Conservation (phyloP, 164 flowering plant species). For the Stephania yunnanensis region DNA sequence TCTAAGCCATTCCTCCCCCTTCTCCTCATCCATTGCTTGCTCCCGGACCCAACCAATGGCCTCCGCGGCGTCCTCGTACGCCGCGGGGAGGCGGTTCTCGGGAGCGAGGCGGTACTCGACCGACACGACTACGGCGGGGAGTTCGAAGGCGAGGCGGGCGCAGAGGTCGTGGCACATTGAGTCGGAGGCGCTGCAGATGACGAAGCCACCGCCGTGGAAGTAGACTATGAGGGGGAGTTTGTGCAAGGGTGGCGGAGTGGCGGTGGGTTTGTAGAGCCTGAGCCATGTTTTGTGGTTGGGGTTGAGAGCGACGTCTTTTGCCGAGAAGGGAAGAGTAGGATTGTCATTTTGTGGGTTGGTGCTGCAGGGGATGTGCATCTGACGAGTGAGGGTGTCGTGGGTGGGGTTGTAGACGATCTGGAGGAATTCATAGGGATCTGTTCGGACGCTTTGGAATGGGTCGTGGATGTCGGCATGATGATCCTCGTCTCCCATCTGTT, state of each 20-base stretch:
- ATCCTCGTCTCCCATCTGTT: no score
- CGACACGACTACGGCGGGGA: constrained; percentile 29
- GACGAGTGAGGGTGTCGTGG: constrained; percentile 15
- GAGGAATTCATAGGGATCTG: constrained; percentile 8
- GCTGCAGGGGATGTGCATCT: neutral
- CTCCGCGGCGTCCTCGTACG: constrained; percentile 47
- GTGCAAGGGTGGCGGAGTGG: neutral
- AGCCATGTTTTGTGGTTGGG: constrained; percentile 22
- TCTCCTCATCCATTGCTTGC: neutral
- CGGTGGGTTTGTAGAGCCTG: constrained; percentile 34
- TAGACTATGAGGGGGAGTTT: constrained; percentile 38
- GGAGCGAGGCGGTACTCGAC: constrained; percentile 58
- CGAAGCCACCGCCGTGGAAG: constrained; percentile 55
- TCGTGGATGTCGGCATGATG: no score
- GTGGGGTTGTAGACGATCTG: constrained; percentile 6
- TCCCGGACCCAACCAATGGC: constrained; percentile 30
- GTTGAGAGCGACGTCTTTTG: constrained; percentile 24
- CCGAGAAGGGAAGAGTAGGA: neutral
- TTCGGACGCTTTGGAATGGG: no score
- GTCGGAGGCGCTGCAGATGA: constrained; percentile 21
- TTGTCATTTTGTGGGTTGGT: neutral
- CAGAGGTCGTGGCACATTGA: constrained; percentile 21
- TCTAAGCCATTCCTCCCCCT: constrained; percentile 42
- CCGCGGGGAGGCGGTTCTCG: constrained; percentile 55
- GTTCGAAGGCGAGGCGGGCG: constrained; percentile 13